phyloP scores from a whole-genome alignment of 495 filamentous ascomycete species.

The Lindgomyces ingoldianus region DNA sequence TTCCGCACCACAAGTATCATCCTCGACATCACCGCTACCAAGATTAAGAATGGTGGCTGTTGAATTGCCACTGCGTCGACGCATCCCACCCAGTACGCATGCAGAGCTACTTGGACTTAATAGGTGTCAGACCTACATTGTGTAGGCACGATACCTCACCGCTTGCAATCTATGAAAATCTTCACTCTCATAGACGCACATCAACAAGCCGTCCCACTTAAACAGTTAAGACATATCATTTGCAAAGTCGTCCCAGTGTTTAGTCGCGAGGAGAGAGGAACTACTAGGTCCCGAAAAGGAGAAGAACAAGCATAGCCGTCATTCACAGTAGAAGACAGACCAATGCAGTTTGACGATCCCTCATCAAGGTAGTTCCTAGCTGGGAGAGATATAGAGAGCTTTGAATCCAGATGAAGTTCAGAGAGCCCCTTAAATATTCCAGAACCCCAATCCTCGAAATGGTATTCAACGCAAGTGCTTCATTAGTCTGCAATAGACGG shows the following conservation, averaged over 20 bases:
- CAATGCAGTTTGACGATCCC: conserved; percentile 26
- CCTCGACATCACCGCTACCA: conserved; percentile 8
- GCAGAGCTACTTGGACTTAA: background rate
- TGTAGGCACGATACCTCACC: background rate
- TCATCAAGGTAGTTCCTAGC: conserved; percentile 22
- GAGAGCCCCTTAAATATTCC: background rate
- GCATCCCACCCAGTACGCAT: conserved; percentile 4
- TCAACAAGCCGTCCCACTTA: background rate
- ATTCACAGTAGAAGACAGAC: conserved; percentile 25
- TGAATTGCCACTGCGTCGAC: conserved; percentile 17
- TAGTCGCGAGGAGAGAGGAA: conserved; percentile 8
- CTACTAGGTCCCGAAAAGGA: background rate
- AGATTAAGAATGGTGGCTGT: conserved; percentile 5
- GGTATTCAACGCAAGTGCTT: background rate
- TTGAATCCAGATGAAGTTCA: conserved; percentile 33
- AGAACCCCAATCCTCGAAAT: background rate
- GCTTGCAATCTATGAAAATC: conserved; percentile 1
- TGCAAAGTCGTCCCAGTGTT: conserved; percentile 13
- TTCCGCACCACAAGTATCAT: conserved; percentile 2
- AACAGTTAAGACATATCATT: conserved; percentile 5
- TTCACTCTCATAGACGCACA: conserved; percentile 6
- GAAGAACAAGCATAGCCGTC: conserved; percentile 7
- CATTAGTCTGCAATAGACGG: no score
- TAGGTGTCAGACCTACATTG: background rate
- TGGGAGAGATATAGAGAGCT: conserved; percentile 35